Evolutionary conservation across 1,284 basidiomycete species (phyloP).

Genomic region (Phaffia rhodozyma): DNA sequence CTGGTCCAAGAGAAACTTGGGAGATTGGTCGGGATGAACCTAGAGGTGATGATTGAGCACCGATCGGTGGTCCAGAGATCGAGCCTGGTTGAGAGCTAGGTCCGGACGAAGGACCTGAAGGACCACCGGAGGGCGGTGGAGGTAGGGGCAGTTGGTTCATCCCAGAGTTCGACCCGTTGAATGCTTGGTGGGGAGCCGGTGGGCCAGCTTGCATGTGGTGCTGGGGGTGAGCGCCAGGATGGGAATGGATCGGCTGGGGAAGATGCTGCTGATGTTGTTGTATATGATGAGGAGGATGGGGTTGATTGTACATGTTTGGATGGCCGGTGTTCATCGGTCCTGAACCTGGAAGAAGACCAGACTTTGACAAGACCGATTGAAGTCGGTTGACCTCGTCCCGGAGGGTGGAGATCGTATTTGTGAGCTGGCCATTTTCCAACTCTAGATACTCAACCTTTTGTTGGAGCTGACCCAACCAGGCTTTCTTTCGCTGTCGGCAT

Average conservation of each 20-base stretch:
- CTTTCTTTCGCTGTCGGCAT: conserved; percentile 96
- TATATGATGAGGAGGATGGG: conserved; percentile 45
- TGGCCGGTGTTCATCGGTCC: conserved; percentile 20
- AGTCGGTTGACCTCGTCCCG: conserved; percentile 49
- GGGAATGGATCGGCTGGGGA: neutral
- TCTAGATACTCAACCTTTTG: conserved; percentile 81
- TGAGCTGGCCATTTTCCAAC: conserved; percentile 87
- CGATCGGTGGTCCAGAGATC: too few relatives aligned
- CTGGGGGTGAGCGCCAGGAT: neutral
- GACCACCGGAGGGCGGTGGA: too few relatives aligned
- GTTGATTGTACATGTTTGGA: conserved; percentile 43
- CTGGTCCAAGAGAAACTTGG: too few relatives aligned
- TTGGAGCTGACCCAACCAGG: conserved; percentile 87
- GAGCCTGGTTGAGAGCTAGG: too few relatives aligned
- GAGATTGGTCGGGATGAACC: too few relatives aligned
- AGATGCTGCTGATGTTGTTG: conserved; percentile 9
- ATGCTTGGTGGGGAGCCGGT: too few relatives aligned
- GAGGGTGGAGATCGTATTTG: conserved; percentile 40
- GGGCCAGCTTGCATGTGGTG: too few relatives aligned
- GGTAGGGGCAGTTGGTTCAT: too few relatives aligned
- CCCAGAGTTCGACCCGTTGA: too few relatives aligned
- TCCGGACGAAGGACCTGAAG: too few relatives aligned
- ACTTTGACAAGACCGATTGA: conserved; percentile 35
- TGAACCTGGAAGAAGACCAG: conserved; percentile 31
- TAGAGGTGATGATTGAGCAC: too few relatives aligned